Percentiles rank a stretch among this genome's conserved stretches.
These are phyloP conservation scores for Xenosphaeropsis pyriputrescens DNA, from an alignment of 2,329 filamentous ascomycete genomes.

Conservation along the genomic window DNA sequence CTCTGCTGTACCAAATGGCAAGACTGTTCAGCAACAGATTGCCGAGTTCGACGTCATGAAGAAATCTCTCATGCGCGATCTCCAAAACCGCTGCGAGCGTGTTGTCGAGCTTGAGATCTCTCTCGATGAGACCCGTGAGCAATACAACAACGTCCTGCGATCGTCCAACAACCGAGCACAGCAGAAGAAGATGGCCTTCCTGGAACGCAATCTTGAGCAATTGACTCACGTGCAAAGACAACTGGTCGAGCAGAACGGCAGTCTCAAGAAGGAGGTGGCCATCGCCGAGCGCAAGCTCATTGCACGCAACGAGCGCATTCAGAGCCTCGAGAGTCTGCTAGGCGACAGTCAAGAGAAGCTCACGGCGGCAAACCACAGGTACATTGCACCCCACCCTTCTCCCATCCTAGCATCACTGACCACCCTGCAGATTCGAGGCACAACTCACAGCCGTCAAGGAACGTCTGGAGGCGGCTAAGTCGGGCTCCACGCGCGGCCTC, in stretches of 20 bases:
- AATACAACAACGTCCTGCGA: slow-evolving; percentile 96
- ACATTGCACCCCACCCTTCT: slow-evolving; percentile 24
- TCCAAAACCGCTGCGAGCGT: slow-evolving; percentile 95
- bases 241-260: slow-evolving; percentile 93
- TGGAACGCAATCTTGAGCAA: slow-evolving; percentile 96
- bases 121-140: slow-evolving; percentile 90
- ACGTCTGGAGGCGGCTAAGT: slow-evolving; percentile 87
- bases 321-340: slow-evolving; percentile 79
- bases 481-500: slow-evolving; percentile 75
- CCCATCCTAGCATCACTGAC: slow-evolving; percentile 1
- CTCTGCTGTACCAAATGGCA: slow-evolving; percentile 44
- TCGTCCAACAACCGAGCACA: slow-evolving; percentile 96
- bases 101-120: slow-evolving; percentile 98
- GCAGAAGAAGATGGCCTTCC: slow-evolving; percentile 99
- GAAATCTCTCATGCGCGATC: slow-evolving; percentile 96
- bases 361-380: slow-evolving; percentile 94
- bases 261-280: slow-evolving; percentile 96
- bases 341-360: slow-evolving; percentile 98
- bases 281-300: slow-evolving; percentile 97
- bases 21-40: slow-evolving; percentile 94
- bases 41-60: slow-evolving; percentile 99
- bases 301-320: slow-evolving; percentile 90
- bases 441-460: slow-evolving; percentile 97
- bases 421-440: slow-evolving; percentile 66
- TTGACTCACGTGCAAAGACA: slow-evolving; percentile 94